Percentiles rank a stretch among this genome's conserved stretches.
Evolutionary conservation across 805 yeast genomes (phyloP).

Genomic region (Teunomyces aglyptinius): DNA sequence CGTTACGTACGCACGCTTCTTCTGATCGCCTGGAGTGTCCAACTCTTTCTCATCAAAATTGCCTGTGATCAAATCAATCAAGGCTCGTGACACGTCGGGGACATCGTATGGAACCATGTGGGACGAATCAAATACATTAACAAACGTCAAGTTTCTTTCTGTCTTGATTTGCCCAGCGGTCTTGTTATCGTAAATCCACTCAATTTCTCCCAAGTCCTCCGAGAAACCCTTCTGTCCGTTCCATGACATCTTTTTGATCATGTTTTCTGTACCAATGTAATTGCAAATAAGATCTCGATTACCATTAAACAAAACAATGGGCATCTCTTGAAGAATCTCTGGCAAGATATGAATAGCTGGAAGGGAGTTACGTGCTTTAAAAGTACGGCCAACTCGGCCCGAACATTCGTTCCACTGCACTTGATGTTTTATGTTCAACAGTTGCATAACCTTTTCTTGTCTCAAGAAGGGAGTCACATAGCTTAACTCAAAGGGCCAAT

Average conservation of each 20-base stretch:
- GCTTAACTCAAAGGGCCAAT: constrained; percentile 77
- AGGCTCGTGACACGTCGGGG: constrained; percentile 65
- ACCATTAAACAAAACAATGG: constrained; percentile 79
- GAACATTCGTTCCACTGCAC: constrained; percentile 79
- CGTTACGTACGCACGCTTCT: constrained; percentile 22
- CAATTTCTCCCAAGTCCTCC: constrained; percentile 24
- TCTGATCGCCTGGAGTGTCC: constrained; percentile 12
- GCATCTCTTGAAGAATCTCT: constrained; percentile 52
- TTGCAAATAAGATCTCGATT: constrained; percentile 89
- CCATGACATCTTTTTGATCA: constrained; percentile 65
- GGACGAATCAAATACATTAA: constrained; percentile 70
- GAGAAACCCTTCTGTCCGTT: constrained; percentile 52
- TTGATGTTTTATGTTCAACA: constrained; percentile 47
- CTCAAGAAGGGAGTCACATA: constrained; percentile 52
- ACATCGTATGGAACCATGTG: constrained; percentile 94
- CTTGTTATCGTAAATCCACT: constrained; percentile 46
- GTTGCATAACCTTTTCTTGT: constrained; percentile 41
- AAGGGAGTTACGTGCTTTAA: constrained; percentile 50
- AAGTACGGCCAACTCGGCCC: constrained; percentile 48
- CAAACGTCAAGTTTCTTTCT: constrained; percentile 74
- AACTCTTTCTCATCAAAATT: constrained; percentile 24
- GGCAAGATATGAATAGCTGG: constrained; percentile 74
- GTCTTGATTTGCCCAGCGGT: constrained; percentile 38
- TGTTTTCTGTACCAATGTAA: constrained; percentile 65
- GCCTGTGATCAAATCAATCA: constrained; percentile 53